These are phyloP conservation scores for Dalbergia cochinchinensis DNA, from an alignment of 306 rosid species.

Conservation along the genomic window DNA sequence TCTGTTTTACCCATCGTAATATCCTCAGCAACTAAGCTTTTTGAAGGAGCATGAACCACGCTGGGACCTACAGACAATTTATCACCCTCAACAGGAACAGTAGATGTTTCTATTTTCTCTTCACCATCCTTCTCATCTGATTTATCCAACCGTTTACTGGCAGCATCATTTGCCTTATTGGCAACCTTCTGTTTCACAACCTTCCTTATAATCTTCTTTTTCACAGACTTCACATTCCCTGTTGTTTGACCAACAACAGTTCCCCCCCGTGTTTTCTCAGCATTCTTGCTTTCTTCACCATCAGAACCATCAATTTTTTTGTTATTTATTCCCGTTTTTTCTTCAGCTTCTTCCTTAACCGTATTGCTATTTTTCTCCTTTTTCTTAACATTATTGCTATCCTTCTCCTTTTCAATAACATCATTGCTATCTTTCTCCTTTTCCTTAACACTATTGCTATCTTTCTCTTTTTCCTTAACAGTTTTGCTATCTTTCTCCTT, in stretches of 20 bases:
- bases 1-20: conserved; percentile 56
- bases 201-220: conserved; percentile 82
- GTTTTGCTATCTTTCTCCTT: conserved; percentile 59
- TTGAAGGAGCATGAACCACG: conserved; percentile 53
- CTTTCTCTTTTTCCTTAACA: background rate
- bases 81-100: conserved; percentile 50
- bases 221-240: conserved; percentile 68
- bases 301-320: conserved; percentile 54
- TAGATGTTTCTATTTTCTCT: conserved; percentile 55
- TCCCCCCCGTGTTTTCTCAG: conserved; percentile 61
- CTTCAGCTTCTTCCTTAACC: conserved; percentile 62
- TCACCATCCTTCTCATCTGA: conserved; percentile 57
- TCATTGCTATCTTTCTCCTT: conserved; percentile 36
- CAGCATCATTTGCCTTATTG: conserved; percentile 57
- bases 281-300: conserved; percentile 53
- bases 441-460: conserved; percentile 49
- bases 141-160: conserved; percentile 58
- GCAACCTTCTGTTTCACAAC: conserved; percentile 81
- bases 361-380: conserved; percentile 59
- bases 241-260: conserved; percentile 59
- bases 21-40: conserved; percentile 51
- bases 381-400: conserved; percentile 57
- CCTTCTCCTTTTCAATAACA: conserved; percentile 62
- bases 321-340: conserved; percentile 53
- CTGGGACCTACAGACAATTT: conserved; percentile 59